Conservation (phyloP, 2,329 filamentous ascomycete species). For the Zymoseptoria ardabiliae region DNA sequence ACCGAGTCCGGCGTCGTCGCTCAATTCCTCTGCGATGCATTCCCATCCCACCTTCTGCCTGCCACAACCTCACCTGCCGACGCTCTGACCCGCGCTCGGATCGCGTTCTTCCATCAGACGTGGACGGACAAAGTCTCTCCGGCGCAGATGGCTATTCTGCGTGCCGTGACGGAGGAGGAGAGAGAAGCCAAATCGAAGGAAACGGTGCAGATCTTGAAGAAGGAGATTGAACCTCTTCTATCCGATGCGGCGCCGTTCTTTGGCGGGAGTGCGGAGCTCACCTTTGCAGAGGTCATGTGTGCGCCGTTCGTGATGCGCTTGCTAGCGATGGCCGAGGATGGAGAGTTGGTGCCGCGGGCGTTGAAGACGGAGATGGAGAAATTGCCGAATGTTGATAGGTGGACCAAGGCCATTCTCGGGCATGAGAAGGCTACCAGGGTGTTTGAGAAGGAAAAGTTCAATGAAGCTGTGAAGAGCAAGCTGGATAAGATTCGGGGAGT, state of each 20-base stretch:
- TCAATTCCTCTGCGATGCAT: constrained; percentile 62
- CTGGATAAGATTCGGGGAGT: constrained; percentile 29
- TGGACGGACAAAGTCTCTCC: constrained; percentile 55
- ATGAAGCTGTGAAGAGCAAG: constrained; percentile 39
- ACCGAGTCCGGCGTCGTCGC: constrained; percentile 67
- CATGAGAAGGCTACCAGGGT: constrained; percentile 57
- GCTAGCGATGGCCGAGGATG: constrained; percentile 47
- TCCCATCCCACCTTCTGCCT: constrained; percentile 61
- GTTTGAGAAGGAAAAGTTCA: constrained; percentile 46
- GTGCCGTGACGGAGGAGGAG: constrained; percentile 42
- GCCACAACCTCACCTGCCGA: constrained; percentile 44
- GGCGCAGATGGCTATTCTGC: constrained; percentile 39
- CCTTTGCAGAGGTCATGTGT: constrained; percentile 64
- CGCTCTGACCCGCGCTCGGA: constrained; percentile 53
- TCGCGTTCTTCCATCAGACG: constrained; percentile 66
- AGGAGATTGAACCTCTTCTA: constrained; percentile 68
- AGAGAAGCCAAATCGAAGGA: constrained; percentile 43
- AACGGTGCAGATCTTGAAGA: constrained; percentile 51
- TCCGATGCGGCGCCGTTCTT: constrained; percentile 40
- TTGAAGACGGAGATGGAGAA: constrained; percentile 44
- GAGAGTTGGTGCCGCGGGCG: constrained; percentile 46
- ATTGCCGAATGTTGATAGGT: constrained; percentile 47
- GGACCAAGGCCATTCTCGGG: constrained; percentile 22
- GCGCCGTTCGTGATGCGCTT: constrained; percentile 62
- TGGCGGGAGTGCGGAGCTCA: constrained; percentile 47